A percentile compares a stretch with the other conserved stretches of the same genome.
phyloP scores from a whole-genome alignment of 768 basidiomycete genomes.

The Russula ochroleuca region DNA sequence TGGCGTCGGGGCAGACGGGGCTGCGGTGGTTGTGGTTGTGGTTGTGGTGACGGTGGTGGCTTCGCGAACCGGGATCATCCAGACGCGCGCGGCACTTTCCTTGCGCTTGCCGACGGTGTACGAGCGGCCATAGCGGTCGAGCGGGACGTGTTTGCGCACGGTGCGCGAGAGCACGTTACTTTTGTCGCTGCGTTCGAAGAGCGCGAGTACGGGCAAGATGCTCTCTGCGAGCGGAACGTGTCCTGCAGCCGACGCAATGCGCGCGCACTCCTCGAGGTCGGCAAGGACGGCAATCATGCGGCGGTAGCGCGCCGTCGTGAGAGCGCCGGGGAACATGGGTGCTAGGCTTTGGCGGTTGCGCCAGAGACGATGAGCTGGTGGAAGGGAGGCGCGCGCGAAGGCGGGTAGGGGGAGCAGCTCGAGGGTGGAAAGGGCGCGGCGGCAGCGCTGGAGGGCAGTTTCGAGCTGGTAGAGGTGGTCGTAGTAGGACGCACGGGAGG shows the following conservation, averaged over 20 bases:
- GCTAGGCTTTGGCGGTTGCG: constrained; percentile 58
- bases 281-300: constrained; percentile 57
- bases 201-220: constrained; percentile 49
- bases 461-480: constrained; percentile 68
- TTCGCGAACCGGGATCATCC: constrained; percentile 71
- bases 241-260: constrained; percentile 57
- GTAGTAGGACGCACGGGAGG: constrained; percentile 68
- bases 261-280: constrained; percentile 58
- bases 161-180: constrained; percentile 47
- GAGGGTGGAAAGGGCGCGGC: constrained; percentile 54
- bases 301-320: constrained; percentile 70
- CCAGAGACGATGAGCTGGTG: constrained; percentile 63
- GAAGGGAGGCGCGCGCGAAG: constrained; percentile 57
- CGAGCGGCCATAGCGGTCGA: constrained; percentile 79
- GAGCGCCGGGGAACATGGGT: constrained; percentile 49
- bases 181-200: constrained; percentile 61
- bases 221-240: constrained; percentile 50
- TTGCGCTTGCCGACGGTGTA: constrained; percentile 86
- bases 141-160: constrained; percentile 51
- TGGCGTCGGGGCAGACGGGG: neutral
- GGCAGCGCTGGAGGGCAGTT: constrained; percentile 52
- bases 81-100: constrained; percentile 85
- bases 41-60: neutral
- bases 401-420: constrained; percentile 77
- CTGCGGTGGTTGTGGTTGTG: too few species aligned